These are phyloP conservation scores for Tylopilus intermedius DNA, from an alignment of 768 basidiomycete genomes.

Conservation along the genomic window DNA sequence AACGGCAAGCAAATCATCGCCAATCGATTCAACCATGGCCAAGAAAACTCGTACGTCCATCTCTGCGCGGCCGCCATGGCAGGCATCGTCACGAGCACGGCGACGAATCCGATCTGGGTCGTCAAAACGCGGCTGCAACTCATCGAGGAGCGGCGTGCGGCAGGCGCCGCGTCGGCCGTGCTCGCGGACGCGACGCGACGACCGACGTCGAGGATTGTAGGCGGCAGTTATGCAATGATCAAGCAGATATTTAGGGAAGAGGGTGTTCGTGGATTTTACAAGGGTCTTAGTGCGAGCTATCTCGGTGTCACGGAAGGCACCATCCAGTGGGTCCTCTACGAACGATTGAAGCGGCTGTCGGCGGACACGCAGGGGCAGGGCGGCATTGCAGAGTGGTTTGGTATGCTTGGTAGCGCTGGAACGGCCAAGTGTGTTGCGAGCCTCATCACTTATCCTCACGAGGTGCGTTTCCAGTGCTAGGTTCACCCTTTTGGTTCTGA, in stretches of 20 bases:
- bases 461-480: constrained; percentile 47
- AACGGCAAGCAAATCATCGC: constrained; percentile 94
- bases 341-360: constrained; percentile 76
- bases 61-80: constrained; percentile 81
- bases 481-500: background rate
- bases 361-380: constrained; percentile 50
- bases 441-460: constrained; percentile 96
- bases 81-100: constrained; percentile 81
- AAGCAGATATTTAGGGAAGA: constrained; percentile 73
- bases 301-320: constrained; percentile 94
- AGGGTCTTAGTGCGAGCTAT: constrained; percentile 91
- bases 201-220: constrained; percentile 32
- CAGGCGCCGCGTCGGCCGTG: background rate
- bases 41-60: constrained; percentile 84
- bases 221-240: constrained; percentile 59
- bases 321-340: constrained; percentile 97
- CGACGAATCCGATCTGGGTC: constrained; percentile 99
- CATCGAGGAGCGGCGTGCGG: constrained; percentile 28
- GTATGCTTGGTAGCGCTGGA: constrained; percentile 87
- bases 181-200: constrained; percentile 4
- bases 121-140: constrained; percentile 96
- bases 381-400: constrained; percentile 61
- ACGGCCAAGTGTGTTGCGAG: constrained; percentile 91
- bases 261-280: constrained; percentile 86
- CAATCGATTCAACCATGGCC: constrained; percentile 63